phyloP scores from a whole-genome alignment of 2,329 filamentous ascomycete species.

The Alternaria infectoria region DNA sequence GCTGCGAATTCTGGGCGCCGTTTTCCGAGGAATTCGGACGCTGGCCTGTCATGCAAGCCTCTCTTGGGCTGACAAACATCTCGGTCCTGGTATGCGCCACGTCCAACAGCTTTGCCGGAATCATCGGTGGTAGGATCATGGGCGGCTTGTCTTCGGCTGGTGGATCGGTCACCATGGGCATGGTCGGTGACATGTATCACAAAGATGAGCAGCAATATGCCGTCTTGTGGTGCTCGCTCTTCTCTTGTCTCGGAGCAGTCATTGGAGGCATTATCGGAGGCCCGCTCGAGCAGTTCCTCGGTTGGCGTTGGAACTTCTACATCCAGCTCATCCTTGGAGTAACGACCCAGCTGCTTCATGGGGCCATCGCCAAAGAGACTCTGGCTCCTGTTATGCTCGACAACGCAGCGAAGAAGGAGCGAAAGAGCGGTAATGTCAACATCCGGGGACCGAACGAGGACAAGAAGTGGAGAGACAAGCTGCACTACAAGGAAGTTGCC shows the following conservation, averaged over 20 bases:
- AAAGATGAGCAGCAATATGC: slow-evolving; percentile 70
- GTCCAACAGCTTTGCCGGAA: slow-evolving; percentile 62
- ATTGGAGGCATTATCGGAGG: slow-evolving; percentile 67
- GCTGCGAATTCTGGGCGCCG: slow-evolving; percentile 82
- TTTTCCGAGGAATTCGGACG: slow-evolving; percentile 82
- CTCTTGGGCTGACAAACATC: slow-evolving; percentile 61
- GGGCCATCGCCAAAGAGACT: slow-evolving; percentile 75
- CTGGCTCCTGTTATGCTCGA: slow-evolving; percentile 77
- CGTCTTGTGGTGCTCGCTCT: slow-evolving; percentile 62
- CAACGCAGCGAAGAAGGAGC: slow-evolving; percentile 26
- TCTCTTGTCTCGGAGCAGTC: slow-evolving; percentile 69
- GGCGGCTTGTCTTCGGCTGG: slow-evolving; percentile 60
- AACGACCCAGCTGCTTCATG: slow-evolving; percentile 69
- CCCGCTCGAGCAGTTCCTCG: slow-evolving; percentile 67
- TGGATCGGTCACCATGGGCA: slow-evolving; percentile 67
- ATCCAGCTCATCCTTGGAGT: slow-evolving; percentile 80
- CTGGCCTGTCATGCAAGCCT: slow-evolving; percentile 78
- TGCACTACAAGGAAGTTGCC: background rate
- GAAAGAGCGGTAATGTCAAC: background rate
- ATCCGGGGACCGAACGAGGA: background rate
- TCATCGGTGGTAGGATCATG: slow-evolving; percentile 64
- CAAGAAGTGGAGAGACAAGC: background rate
- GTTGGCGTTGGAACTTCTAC: slow-evolving; percentile 81
- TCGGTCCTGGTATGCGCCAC: slow-evolving; percentile 66
- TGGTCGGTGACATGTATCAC: slow-evolving; percentile 68